phyloP scores from a whole-genome alignment of 345 rosid genomes.

The Populus pruinosa region DNA sequence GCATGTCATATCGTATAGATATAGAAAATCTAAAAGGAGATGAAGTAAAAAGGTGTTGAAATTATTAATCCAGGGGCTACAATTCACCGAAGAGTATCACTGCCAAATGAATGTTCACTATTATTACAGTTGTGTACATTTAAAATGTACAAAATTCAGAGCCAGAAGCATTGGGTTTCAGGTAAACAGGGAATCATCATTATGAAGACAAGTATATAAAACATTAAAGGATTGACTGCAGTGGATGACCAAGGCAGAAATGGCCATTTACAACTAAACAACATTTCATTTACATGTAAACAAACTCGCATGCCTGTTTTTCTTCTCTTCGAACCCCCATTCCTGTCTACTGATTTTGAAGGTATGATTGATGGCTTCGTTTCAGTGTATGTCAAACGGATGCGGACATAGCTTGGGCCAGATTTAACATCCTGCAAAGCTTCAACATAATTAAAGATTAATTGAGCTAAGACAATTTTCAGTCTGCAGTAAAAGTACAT shows the following conservation, averaged over 20 bases:
- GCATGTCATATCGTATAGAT: too few species aligned
- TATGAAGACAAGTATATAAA: neutral
- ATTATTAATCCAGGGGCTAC: too few species aligned
- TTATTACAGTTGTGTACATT: too few species aligned
- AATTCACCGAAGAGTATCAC: too few species aligned
- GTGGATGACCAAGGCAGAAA: neutral
- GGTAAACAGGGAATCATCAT: neutral
- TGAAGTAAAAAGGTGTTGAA: too few species aligned
- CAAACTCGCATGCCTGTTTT: constrained; percentile 50
- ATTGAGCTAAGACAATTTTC: neutral
- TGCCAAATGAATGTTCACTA: too few species aligned
- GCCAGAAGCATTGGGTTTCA: too few species aligned
- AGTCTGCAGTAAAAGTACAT: neutral
- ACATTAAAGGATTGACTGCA: neutral
- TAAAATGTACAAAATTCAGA: too few species aligned
- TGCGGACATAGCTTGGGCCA: constrained; percentile 49
- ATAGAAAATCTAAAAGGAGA: too few species aligned
- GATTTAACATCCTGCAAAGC: constrained; percentile 70
- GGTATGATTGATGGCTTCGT: constrained; percentile 29
- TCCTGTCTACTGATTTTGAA: constrained; percentile 28
- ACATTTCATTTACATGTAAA: neutral
- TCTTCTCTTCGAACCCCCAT: constrained; percentile 54
- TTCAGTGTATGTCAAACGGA: constrained; percentile 62
- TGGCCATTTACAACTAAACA: neutral
- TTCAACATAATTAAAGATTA: constrained; percentile 34